Evolutionary conservation across 176 grass and related monocot genomes (phyloP).

Genomic region (Eremochloa ophiuroides): DNA sequence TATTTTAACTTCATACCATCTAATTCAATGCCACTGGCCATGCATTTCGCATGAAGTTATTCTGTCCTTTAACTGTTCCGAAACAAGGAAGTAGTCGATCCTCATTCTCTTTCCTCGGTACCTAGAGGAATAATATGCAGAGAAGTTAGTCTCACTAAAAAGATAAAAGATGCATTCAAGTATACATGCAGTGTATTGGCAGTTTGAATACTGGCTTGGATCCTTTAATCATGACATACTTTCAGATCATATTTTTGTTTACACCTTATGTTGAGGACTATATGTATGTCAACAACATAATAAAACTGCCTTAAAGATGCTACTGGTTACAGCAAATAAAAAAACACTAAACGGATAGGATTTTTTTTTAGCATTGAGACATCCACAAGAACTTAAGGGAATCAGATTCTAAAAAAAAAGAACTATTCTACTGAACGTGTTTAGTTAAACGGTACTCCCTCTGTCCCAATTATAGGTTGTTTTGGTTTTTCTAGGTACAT

Average conservation of each 20-base stretch:
- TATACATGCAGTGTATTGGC: background rate
- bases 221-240: background rate
- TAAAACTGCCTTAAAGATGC: background rate
- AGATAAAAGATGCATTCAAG: background rate
- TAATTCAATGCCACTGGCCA: conserved; percentile 83
- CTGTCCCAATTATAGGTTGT: background rate
- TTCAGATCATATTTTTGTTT: background rate
- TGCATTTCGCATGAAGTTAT: conserved; percentile 79
- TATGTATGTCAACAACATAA: background rate
- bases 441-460: background rate
- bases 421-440: background rate
- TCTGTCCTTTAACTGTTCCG: conserved; percentile 60
- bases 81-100: conserved; percentile 89
- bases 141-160: conserved; percentile 2
- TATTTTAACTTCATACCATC: conserved; percentile 60
- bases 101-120: conserved; percentile 95
- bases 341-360: background rate
- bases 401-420: background rate
- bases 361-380: background rate
- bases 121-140: conserved; percentile 39
- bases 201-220: background rate
- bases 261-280: background rate
- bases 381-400: background rate
- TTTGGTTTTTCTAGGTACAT: background rate
- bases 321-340: background rate